phyloP scores from a whole-genome alignment of 192 early-diverging fungal genomes.

The Umbelopsis vinacea region DNA sequence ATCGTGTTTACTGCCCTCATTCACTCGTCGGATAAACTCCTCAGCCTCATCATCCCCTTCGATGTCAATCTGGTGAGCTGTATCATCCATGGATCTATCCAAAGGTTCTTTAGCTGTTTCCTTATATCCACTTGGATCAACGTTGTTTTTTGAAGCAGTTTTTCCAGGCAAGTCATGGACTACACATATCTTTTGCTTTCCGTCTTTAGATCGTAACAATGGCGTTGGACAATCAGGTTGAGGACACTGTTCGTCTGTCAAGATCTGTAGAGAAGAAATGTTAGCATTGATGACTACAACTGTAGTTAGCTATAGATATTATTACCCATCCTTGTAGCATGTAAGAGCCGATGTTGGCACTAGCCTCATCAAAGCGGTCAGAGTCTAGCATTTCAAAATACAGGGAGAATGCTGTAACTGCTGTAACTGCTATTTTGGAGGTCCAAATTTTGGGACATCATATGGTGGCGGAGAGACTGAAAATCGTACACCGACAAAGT shows the following conservation, averaged over 20 bases:
- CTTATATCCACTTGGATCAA: neutral
- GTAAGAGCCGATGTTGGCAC: slow-evolving; percentile 24
- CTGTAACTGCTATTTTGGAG: neutral
- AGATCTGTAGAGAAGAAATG: slow-evolving; percentile 14
- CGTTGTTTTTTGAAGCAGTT: neutral
- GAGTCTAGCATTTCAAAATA: neutral
- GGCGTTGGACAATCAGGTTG: slow-evolving; percentile 30
- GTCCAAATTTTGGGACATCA: neutral
- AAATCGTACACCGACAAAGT: too few relatives aligned
- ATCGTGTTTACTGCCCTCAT: neutral
- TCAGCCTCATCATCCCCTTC: slow-evolving; percentile 8
- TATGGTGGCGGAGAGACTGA: too few relatives aligned
- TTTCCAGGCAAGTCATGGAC: slow-evolving; percentile 25
- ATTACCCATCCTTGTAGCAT: slow-evolving; percentile 46
- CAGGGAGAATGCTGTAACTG: neutral
- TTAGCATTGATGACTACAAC: neutral
- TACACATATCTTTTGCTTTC: slow-evolving; percentile 35
- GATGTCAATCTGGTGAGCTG: neutral
- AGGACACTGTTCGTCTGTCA: slow-evolving; percentile 41
- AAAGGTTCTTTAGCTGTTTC: neutral
- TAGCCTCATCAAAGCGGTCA: neutral
- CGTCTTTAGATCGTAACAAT: slow-evolving; percentile 40
- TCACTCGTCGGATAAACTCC: slow-evolving; percentile 6
- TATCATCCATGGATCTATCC: neutral
- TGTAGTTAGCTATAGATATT: neutral